Evolutionary conservation across 495 filamentous ascomycete genomes (phyloP).

Genomic region (Monascus purpureus): DNA sequence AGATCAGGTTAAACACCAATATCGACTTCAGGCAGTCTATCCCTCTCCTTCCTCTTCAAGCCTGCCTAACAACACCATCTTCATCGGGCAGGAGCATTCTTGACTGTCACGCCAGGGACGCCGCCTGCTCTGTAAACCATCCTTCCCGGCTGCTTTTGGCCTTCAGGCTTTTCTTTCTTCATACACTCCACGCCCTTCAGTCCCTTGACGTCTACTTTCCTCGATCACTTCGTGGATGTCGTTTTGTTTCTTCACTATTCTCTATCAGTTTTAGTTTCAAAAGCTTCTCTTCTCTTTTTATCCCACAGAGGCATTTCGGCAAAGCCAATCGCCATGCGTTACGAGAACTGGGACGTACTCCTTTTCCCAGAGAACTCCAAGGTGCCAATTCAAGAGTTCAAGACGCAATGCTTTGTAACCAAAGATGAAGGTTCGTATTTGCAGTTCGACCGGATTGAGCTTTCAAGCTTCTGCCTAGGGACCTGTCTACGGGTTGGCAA

Average conservation of each 20-base stretch:
- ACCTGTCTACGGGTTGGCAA: not conserved
- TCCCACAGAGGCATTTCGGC: not conserved
- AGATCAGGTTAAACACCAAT: too few relatives aligned
- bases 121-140: too few relatives aligned
- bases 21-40: too few relatives aligned
- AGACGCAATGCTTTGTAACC: slow-evolving; percentile 64
- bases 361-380: slow-evolving; percentile 53
- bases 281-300: not conserved
- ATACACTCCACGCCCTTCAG: not conserved
- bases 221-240: not conserved
- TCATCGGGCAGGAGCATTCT: not conserved
- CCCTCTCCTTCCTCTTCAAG: too few relatives aligned
- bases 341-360: slow-evolving; percentile 75
- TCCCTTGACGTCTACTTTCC: not conserved
- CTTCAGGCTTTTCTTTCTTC: not conserved
- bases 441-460: too few relatives aligned
- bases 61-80: too few relatives aligned
- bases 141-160: not conserved
- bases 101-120: too few relatives aligned
- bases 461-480: not conserved
- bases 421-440: slow-evolving; percentile 47
- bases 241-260: not conserved
- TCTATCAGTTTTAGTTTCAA: not conserved
- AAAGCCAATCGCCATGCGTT: slow-evolving; percentile 45
- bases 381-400: slow-evolving; percentile 75